These are phyloP conservation scores for Phaseolus lunatus DNA, from an alignment of 306 rosid species.

Conservation along the genomic window DNA sequence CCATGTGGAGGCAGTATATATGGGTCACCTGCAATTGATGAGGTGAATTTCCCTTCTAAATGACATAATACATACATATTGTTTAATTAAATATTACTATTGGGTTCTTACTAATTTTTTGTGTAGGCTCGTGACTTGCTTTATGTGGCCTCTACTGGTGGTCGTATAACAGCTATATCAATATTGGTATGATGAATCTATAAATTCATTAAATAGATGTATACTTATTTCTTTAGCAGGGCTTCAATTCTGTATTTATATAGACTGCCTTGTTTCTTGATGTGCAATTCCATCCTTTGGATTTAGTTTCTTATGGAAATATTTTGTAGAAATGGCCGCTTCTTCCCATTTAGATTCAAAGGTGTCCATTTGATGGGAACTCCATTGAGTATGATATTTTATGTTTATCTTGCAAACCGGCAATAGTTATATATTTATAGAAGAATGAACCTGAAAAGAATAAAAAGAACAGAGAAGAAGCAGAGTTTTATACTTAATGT, in stretches of 20 bases:
- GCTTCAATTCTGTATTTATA: constrained; percentile 25
- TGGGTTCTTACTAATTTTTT: constrained; percentile 32
- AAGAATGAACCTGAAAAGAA: background rate
- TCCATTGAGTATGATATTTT: background rate
- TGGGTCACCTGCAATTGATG: constrained; percentile 91
- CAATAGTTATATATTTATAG: background rate
- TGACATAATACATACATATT: background rate
- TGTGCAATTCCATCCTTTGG: constrained; percentile 31
- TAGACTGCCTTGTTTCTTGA: background rate
- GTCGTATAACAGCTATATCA: constrained; percentile 73
- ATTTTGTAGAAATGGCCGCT: background rate
- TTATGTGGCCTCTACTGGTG: constrained; percentile 91
- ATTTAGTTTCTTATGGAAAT: constrained; percentile 31
- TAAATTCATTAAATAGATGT: constrained; percentile 24
- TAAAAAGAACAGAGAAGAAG: background rate
- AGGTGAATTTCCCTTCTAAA: constrained; percentile 58
- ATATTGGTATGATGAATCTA: constrained; percentile 54
- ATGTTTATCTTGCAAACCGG: constrained; percentile 36
- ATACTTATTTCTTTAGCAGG: background rate
- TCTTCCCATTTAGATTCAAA: constrained; percentile 4
- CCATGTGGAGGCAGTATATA: constrained; percentile 89
- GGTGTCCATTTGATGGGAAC: constrained; percentile 14
- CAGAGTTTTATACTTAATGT: constrained; percentile 3
- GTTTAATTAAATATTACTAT: constrained; percentile 29
- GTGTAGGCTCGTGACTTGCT: constrained; percentile 65